Percentiles rank a stretch among this genome's conserved stretches.
Conservation (phyloP, 768 basidiomycete genomes). For the Psilocybe cyanescens region DNA sequence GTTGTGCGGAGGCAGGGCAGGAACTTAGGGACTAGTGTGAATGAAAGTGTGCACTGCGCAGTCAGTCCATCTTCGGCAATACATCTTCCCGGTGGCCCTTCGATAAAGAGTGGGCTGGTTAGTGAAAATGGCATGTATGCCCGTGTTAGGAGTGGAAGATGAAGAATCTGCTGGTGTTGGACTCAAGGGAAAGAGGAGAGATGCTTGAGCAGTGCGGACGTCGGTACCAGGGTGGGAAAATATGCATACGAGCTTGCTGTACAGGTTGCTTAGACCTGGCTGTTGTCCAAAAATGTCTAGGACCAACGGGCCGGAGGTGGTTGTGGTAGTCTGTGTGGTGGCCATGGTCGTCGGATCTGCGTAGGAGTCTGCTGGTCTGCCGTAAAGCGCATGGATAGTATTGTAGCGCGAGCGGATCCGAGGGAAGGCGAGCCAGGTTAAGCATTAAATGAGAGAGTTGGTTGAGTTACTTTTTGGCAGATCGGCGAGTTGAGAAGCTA, state of each 20-base stretch:
- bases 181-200: constrained; percentile 31
- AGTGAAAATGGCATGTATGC: constrained; percentile 22
- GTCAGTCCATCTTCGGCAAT: constrained; percentile 23
- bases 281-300: constrained; percentile 19
- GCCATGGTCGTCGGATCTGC: too few relatives aligned
- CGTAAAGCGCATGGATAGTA: too few relatives aligned
- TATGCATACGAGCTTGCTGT: constrained; percentile 28
- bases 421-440: too few relatives aligned
- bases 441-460: too few relatives aligned
- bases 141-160: constrained; percentile 14
- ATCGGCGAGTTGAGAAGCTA: too few relatives aligned
- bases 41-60: constrained; percentile 25
- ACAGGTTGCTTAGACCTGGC: constrained; percentile 18
- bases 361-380: too few relatives aligned
- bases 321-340: background rate
- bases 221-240: constrained; percentile 17
- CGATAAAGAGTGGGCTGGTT: constrained; percentile 19
- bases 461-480: too few relatives aligned
- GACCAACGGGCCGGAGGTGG: background rate
- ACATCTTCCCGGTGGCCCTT: constrained; percentile 25
- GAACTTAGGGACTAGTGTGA: constrained; percentile 27
- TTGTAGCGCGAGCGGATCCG: too few relatives aligned
- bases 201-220: constrained; percentile 20
- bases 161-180: constrained; percentile 10
- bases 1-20: constrained; percentile 26